A percentile compares a stretch with the other conserved stretches of the same genome.
phyloP scores from a whole-genome alignment of 495 filamentous ascomycete species.

The Penicillium mononematosum region DNA sequence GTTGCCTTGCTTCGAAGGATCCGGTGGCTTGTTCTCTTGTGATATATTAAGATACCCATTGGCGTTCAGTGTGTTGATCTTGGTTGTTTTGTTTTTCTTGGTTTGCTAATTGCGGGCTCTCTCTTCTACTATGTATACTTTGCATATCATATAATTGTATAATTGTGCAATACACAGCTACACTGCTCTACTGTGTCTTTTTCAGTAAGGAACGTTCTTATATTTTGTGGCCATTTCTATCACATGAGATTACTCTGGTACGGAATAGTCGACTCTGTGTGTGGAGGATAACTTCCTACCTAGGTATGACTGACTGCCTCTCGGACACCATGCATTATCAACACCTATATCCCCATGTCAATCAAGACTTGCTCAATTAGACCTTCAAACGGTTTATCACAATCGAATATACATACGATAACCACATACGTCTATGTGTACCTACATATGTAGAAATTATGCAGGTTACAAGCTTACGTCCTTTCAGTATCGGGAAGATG shows the following conservation, averaged over 20 bases:
- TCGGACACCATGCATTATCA: background rate
- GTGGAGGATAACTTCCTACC: background rate
- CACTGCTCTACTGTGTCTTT: background rate
- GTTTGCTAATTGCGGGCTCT: background rate
- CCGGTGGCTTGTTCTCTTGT: conserved; percentile 8
- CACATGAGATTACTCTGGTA: background rate
- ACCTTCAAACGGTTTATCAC: background rate
- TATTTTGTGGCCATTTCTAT: background rate
- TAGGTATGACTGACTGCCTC: background rate
- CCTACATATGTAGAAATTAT: no score
- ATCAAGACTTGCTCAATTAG: background rate
- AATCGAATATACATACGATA: background rate
- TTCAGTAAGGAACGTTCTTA: background rate
- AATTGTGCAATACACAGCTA: background rate
- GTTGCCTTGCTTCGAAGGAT: conserved; percentile 2
- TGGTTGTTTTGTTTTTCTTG: background rate
- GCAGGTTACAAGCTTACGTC: background rate
- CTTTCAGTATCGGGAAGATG: background rate
- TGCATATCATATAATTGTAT: background rate
- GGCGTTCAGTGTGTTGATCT: conserved; percentile 22
- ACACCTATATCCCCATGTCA: background rate
- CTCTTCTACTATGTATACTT: conserved; percentile 1
- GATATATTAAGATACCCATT: conserved; percentile 31
- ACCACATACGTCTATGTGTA: background rate
- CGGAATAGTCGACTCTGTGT: background rate